Percentiles rank a stretch among this genome's conserved stretches.
phyloP scores from a whole-genome alignment of 805 yeast genomes.

The Saccharomycopsis microspora region DNA sequence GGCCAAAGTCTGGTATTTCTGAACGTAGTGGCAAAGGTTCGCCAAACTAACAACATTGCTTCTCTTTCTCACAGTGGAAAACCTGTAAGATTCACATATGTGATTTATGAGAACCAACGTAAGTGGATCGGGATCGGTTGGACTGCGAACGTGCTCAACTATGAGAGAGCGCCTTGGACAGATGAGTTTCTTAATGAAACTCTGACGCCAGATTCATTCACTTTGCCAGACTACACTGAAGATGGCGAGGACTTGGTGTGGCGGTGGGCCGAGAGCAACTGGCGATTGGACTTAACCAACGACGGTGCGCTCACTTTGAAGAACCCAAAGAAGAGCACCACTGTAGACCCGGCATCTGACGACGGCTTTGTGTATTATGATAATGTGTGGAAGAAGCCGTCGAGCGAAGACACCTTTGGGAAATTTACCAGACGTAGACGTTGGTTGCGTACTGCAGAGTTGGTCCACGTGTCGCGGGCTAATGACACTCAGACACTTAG shows the following conservation, averaged over 20 bases:
- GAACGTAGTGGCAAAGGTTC: constrained; percentile 25
- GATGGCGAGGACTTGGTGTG: constrained; percentile 62
- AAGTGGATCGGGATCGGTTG: constrained; percentile 98
- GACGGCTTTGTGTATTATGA: constrained; percentile 87
- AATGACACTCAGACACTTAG: constrained; percentile 9
- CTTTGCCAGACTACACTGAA: constrained; percentile 62
- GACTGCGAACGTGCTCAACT: constrained; percentile 84
- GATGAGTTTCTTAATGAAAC: constrained; percentile 89
- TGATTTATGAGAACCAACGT: constrained; percentile 87
- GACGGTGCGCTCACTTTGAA: constrained; percentile 75
- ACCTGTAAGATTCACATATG: constrained; percentile 79
- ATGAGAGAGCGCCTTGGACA: constrained; percentile 95
- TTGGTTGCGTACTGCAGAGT: constrained; percentile 92
- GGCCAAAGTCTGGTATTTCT: constrained; percentile 31
- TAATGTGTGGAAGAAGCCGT: constrained; percentile 88
- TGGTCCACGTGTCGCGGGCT: constrained; percentile 32
- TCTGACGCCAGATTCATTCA: constrained; percentile 63
- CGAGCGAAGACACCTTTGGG: constrained; percentile 77
- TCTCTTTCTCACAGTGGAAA: constrained; percentile 21
- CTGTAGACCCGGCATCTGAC: constrained; percentile 61
- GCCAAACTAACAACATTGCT: constrained; percentile 21
- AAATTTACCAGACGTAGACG: constrained; percentile 90
- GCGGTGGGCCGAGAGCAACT: constrained; percentile 91
- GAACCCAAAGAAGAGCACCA: constrained; percentile 30
- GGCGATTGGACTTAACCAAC: constrained; percentile 84